Conservation (phyloP, 148 eudicot species). For the Beta vulgaris region DNA sequence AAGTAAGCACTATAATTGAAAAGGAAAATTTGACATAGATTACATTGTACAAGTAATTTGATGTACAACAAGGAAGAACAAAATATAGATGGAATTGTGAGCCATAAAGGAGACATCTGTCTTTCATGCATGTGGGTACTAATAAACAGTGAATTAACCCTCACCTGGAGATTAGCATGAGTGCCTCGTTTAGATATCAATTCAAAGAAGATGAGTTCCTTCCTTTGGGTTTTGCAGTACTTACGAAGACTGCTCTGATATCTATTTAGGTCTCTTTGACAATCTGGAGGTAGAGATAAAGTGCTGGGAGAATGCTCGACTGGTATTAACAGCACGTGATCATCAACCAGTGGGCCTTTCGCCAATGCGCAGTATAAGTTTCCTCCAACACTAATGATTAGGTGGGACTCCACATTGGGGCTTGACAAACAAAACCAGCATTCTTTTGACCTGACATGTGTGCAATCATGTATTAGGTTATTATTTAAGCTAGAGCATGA, state of each 20-base stretch:
- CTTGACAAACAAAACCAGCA: conserved; percentile 99
- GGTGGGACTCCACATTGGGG: conserved; percentile 73
- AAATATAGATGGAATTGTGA: conserved; percentile 7
- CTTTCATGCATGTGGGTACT: conserved; percentile 6
- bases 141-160: not conserved
- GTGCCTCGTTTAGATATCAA: conserved; percentile 72
- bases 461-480: not conserved
- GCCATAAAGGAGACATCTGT: not conserved
- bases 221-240: conserved; percentile 57
- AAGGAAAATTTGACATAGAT: not conserved
- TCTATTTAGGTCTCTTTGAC: conserved; percentile 61
- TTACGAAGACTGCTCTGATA: conserved; percentile 59
- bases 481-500: not conserved
- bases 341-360: conserved; percentile 85
- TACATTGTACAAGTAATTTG: not conserved
- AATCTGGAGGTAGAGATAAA: conserved; percentile 54
- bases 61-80: not conserved
- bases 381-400: conserved; percentile 80
- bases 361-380: conserved; percentile 77
- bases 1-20: not conserved
- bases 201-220: conserved; percentile 82
- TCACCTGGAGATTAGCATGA: conserved; percentile 94
- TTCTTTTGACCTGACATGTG: conserved; percentile 67
- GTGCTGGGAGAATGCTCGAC: conserved; percentile 75
- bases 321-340: conserved; percentile 81